Evolutionary conservation across 129 eudicot genomes (phyloP).

Genomic region (Flaveria bidentis): DNA sequence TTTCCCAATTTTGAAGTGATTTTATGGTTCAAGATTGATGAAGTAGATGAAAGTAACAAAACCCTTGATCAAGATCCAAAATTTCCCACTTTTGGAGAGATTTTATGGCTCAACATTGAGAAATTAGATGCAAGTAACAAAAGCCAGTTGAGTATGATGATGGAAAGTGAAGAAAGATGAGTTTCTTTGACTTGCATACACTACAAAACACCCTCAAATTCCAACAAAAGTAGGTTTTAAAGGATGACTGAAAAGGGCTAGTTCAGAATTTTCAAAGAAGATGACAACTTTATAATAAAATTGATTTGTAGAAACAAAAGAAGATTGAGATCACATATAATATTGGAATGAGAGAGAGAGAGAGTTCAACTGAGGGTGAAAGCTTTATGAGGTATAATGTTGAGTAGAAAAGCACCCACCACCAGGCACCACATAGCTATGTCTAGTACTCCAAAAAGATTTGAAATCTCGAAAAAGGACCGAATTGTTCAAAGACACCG

Average conservation of each 20-base stretch:
- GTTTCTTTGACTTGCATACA: slow-evolving; percentile 39
- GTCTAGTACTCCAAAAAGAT: slow-evolving; percentile 45
- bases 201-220: slow-evolving; percentile 25
- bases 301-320: slow-evolving; percentile 1
- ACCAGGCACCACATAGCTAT: slow-evolving; percentile 34
- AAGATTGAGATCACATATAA: slow-evolving; percentile 54
- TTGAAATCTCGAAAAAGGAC: slow-evolving; percentile 41
- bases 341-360: slow-evolving; percentile 9
- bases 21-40: slow-evolving; percentile 31
- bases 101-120: slow-evolving; percentile 28
- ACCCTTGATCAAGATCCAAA: slow-evolving; percentile 39
- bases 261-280: slow-evolving; percentile 23
- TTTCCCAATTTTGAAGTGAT: slow-evolving; percentile 24
- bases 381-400: slow-evolving; percentile 36
- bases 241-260: slow-evolving; percentile 21
- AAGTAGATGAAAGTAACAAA: slow-evolving; percentile 25
- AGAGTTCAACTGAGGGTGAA: slow-evolving; percentile 33
- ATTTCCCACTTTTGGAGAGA: slow-evolving; percentile 25
- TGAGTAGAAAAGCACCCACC: slow-evolving; percentile 44
- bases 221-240: slow-evolving; percentile 25
- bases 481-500: too few relatives aligned
- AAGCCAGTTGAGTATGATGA: slow-evolving; percentile 45
- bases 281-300: slow-evolving; percentile 18
- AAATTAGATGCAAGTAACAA: slow-evolving; percentile 28
- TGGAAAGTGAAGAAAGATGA: slow-evolving; percentile 14